Evolutionary conservation across 2,329 filamentous ascomycete genomes (phyloP), one percentile per base, ranked within the genome.

Genomic region (Macrophomina tecta): DNA sequence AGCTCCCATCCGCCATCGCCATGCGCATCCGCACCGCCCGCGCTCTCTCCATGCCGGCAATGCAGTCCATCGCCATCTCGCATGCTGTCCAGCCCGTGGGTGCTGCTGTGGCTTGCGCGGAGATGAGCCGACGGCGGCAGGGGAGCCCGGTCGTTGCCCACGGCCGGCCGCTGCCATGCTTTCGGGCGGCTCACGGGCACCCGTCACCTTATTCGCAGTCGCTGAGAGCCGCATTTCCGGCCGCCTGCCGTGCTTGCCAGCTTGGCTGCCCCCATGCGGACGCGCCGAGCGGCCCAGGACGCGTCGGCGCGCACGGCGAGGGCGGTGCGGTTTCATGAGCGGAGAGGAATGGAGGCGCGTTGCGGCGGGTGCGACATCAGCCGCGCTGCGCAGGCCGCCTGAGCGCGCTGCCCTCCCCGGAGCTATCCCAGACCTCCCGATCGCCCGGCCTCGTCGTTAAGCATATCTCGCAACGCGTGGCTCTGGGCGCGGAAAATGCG

Each of bases 131-230:
- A 49, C n/a, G 42, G 32, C 36, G 11, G 58, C 58, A 62, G 58
- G 58, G 58, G 30, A 28, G 40, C 56, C 56, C 28, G 56, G 40
- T 11, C 55, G 30, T 42, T 18, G 30, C 16, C 5, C 48, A 30
- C 48, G 48, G 36, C 48, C 48, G 18, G 48, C 48, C 8, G 18
- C 48, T 36, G 49, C 49, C 28, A 46, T 61, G 42, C 56, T 61
- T 61, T 48, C 56, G 56, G 56, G 56, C 56, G 56, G 55, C 55
- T 58, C 55, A 42, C 55, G 55, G 40, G 23, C 38, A 11, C 55
- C 55, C 55, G 55, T 58, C 55, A 58, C 55, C 55, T 58, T 40
- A 45, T 58, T 36, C n/a, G 32, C 40, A 14, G 6, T 28, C 40
- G 9, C 14, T 28, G n/a, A 34, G 58, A 62, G 58, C 58, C 58